Percentiles rank a stretch among this genome's conserved stretches.
Conservation (phyloP, 2,329 filamentous ascomycete species). For the Hymenoscyphus salicellus region DNA sequence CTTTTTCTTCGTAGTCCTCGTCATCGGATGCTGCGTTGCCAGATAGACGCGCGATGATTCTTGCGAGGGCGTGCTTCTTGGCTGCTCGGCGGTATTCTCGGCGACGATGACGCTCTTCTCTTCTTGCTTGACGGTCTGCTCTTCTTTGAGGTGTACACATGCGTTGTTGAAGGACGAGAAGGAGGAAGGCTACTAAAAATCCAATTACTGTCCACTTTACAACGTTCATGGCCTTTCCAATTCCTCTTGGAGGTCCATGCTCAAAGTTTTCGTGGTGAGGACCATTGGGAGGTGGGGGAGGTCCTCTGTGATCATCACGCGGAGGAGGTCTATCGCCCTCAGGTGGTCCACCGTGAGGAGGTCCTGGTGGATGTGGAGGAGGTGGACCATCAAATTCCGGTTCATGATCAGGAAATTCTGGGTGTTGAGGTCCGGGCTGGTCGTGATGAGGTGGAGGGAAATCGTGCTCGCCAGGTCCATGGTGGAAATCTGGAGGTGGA, state of each 20-base stretch:
- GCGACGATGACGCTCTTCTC: conserved; percentile 22
- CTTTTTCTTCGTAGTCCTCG: conserved; percentile 29
- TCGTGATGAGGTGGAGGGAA: conserved; percentile 5
- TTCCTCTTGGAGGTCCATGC: conserved; percentile 8
- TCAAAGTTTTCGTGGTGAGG: conserved; percentile 14
- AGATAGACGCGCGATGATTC: conserved; percentile 17
- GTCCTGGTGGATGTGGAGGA: conserved; percentile 10
- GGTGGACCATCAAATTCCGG: conserved; percentile 14
- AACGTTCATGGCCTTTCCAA: conserved; percentile 17
- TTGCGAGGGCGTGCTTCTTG: conserved; percentile 22
- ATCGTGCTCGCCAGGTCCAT: conserved; percentile 6
- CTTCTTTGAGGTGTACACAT: conserved; percentile 18
- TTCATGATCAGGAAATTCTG: conserved; percentile 4
- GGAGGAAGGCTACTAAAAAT: conserved; percentile 28
- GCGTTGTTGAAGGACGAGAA: conserved; percentile 25
- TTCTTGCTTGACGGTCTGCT: conserved; percentile 18
- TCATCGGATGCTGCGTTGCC: conserved; percentile 14
- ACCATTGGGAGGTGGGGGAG: conserved; percentile 4
- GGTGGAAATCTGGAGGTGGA: not conserved
- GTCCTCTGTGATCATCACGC: conserved; percentile 7
- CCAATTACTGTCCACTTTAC: conserved; percentile 26
- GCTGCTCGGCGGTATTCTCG: conserved; percentile 21
- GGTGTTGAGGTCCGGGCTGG: not conserved
- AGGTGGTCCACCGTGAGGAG: too few species aligned
- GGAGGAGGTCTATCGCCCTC: conserved; percentile 5